A percentile compares a stretch with the other conserved stretches of the same genome.
Evolutionary conservation across 352 stramenopile genomes (phyloP).

Genomic region (Achlya hypogyna): DNA sequence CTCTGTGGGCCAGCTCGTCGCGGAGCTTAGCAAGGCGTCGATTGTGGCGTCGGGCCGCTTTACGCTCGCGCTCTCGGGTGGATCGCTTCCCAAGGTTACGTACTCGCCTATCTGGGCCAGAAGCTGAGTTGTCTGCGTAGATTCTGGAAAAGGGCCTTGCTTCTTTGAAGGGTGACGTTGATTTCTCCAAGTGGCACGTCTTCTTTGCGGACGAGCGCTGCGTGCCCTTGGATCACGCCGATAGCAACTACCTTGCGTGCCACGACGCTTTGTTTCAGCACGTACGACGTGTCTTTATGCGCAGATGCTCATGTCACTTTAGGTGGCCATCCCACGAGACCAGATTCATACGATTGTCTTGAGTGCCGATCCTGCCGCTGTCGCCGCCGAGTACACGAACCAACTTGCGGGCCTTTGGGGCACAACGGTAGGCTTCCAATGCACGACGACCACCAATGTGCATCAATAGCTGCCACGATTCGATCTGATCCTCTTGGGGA

Average conservation of each 20-base stretch:
- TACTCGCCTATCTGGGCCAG: background rate
- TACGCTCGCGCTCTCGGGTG: slow-evolving; percentile 80
- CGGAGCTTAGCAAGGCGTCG: slow-evolving; percentile 49
- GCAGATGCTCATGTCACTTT: background rate
- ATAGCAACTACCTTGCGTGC: slow-evolving; percentile 95
- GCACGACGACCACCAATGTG: no score
- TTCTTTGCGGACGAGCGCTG: slow-evolving; percentile 97
- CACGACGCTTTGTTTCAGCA: slow-evolving; percentile 83
- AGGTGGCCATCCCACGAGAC: slow-evolving; percentile 54
- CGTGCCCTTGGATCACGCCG: slow-evolving; percentile 83
- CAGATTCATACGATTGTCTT: slow-evolving; percentile 93
- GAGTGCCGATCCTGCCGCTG: slow-evolving; percentile 43
- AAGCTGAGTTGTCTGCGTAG: slow-evolving; percentile 22
- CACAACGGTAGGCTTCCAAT: slow-evolving; percentile 30
- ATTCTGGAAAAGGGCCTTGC: slow-evolving; percentile 77
- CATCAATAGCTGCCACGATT: slow-evolving; percentile 72
- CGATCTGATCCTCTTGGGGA: slow-evolving; percentile 94
- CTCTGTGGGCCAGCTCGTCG: slow-evolving; percentile 51
- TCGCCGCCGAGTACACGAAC: slow-evolving; percentile 60
- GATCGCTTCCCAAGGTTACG: slow-evolving; percentile 68
- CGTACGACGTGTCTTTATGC: slow-evolving; percentile 25
- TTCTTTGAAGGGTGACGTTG: slow-evolving; percentile 63
- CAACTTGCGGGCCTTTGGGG: slow-evolving; percentile 62
- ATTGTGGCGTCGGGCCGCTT: slow-evolving; percentile 56
- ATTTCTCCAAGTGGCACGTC: slow-evolving; percentile 96